Evolutionary conservation across 148 eudicot genomes (phyloP).

Genomic region (Amaranthus palmeri): DNA sequence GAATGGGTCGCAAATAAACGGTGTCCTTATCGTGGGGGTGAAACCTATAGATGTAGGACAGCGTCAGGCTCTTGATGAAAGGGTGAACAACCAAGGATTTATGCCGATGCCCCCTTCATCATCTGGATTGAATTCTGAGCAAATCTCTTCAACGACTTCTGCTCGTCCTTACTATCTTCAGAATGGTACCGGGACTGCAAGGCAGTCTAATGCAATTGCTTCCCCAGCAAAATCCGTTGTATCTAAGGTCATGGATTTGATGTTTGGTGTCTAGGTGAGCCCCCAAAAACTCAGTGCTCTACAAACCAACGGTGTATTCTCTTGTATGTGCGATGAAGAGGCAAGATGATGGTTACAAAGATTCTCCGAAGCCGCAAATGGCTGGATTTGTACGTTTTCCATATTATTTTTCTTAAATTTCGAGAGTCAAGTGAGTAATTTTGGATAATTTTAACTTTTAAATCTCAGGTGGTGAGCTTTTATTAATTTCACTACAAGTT

Average conservation of each 20-base stretch:
- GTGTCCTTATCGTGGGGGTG: constrained; percentile 83
- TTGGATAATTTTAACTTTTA: too few species aligned
- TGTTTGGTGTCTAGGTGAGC: constrained; percentile 69
- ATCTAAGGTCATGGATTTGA: constrained; percentile 72
- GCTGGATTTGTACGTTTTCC: constrained; percentile 7
- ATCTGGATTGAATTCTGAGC: constrained; percentile 38
- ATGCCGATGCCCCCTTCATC: constrained; percentile 60
- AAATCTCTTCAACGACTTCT: constrained; percentile 31
- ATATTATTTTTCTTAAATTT: not conserved
- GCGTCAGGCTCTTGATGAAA: constrained; percentile 63
- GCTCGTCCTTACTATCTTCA: constrained; percentile 48
- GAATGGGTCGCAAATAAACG: constrained; percentile 79
- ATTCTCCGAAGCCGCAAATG: constrained; percentile 3
- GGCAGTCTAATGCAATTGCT: constrained; percentile 72
- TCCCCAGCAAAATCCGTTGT: constrained; percentile 74
- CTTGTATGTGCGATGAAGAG: constrained; percentile 10
- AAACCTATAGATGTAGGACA: constrained; percentile 77
- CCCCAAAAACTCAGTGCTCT: not conserved
- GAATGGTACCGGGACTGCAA: constrained; percentile 47
- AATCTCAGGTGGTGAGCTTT: too few species aligned
- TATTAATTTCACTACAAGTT: too few species aligned
- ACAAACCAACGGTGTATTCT: constrained; percentile 7
- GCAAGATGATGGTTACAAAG: not conserved
- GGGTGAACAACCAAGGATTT: constrained; percentile 73
- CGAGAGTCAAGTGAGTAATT: not conserved